phyloP scores from a whole-genome alignment of 2,329 filamentous ascomycete species.

The Pochonia chlamydosporia region DNA sequence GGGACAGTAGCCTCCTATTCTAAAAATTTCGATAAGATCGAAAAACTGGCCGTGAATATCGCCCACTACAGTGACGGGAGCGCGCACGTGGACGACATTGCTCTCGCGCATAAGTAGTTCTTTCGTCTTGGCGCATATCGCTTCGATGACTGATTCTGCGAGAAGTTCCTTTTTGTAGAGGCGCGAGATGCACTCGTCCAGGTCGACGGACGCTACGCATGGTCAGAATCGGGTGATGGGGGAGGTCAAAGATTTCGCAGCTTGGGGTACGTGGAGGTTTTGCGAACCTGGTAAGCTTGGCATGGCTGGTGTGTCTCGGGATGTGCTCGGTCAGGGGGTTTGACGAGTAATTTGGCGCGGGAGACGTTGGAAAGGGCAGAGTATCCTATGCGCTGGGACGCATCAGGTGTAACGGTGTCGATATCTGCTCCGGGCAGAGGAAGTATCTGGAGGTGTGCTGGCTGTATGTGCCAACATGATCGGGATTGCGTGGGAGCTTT shows the following conservation, averaged over 20 bases:
- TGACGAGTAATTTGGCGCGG: background rate
- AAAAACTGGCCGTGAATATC: slow-evolving; percentile 99
- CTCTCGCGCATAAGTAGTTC: slow-evolving; percentile 99
- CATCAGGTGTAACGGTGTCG: slow-evolving; percentile 15
- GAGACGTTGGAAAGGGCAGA: background rate
- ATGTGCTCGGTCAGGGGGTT: background rate
- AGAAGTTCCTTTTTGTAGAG: slow-evolving; percentile 96
- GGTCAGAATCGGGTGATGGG: background rate
- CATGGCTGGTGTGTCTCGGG: slow-evolving; percentile 32
- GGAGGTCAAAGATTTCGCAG: background rate
- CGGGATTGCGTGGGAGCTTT: slow-evolving; percentile 28
- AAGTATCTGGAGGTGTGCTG: slow-evolving; percentile 27
- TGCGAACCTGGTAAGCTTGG: slow-evolving; percentile 50
- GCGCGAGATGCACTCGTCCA: slow-evolving; percentile 96
- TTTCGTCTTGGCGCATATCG: slow-evolving; percentile 98
- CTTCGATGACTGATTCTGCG: slow-evolving; percentile 96
- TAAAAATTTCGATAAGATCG: slow-evolving; percentile 98
- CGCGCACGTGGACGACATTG: slow-evolving; percentile 95
- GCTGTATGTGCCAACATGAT: slow-evolving; percentile 37
- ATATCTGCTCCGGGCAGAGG: slow-evolving; percentile 29
- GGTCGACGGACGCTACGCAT: slow-evolving; percentile 77
- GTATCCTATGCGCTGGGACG: slow-evolving; percentile 8
- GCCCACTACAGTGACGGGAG: slow-evolving; percentile 93
- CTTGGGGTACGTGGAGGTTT: background rate
- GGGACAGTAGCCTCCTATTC: slow-evolving; percentile 93